Conservation (phyloP, 805 yeast species). For the Wickerhamiella azymoides region DNA sequence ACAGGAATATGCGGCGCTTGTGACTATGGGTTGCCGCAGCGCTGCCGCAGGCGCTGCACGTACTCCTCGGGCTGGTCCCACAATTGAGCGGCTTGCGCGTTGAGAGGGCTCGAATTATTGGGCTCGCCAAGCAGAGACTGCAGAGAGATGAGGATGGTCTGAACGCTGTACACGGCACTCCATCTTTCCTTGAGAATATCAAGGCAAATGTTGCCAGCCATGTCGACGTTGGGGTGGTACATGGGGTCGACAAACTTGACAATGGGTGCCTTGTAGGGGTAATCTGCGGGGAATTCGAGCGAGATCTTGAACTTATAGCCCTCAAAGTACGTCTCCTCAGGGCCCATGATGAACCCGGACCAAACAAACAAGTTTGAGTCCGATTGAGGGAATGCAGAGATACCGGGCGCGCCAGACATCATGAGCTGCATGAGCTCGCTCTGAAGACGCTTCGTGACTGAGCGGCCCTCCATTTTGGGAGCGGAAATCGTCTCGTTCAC, state of each 20-base stretch:
- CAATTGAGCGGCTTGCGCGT: slow-evolving; percentile 42
- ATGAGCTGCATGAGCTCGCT: slow-evolving; percentile 40
- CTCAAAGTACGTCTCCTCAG: slow-evolving; percentile 42
- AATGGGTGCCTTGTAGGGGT: slow-evolving; percentile 46
- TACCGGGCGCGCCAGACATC: slow-evolving; percentile 37
- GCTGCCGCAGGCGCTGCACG: slow-evolving; percentile 25
- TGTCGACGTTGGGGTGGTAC: slow-evolving; percentile 55
- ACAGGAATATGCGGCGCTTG: too few species aligned
- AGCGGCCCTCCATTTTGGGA: slow-evolving; percentile 27
- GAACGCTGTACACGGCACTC: slow-evolving; percentile 51
- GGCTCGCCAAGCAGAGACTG: slow-evolving; percentile 53
- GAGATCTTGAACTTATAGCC: slow-evolving; percentile 38
- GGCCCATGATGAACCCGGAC: slow-evolving; percentile 48
- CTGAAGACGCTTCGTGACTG: slow-evolving; percentile 38
- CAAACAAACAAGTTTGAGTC: slow-evolving; percentile 41
- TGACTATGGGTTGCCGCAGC: slow-evolving; percentile 24
- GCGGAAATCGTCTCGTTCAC: background rate
- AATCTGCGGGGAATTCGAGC: slow-evolving; percentile 38
- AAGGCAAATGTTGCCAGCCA: slow-evolving; percentile 50
- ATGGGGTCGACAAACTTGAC: slow-evolving; percentile 44
- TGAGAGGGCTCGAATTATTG: slow-evolving; percentile 41
- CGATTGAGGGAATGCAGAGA: slow-evolving; percentile 40
- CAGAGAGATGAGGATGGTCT: slow-evolving; percentile 42
- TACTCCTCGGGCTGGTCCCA: slow-evolving; percentile 37
- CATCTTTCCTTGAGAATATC: slow-evolving; percentile 52